Percentiles rank a stretch among this genome's conserved stretches.
Conservation (phyloP, 768 basidiomycete species). For the Cubamyces sp. region DNA sequence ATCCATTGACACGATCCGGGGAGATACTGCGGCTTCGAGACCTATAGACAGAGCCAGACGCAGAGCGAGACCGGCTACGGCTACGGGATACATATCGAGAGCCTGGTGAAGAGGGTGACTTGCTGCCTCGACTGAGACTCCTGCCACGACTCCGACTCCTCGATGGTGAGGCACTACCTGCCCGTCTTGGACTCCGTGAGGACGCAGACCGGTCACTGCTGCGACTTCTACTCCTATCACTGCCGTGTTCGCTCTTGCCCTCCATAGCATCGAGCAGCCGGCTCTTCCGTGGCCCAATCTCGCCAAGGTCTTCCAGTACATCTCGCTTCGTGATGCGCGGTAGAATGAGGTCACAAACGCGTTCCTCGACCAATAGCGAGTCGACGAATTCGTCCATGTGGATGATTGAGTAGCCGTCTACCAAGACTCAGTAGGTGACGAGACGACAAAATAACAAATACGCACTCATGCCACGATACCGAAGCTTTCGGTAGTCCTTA, state of each 20-base stretch:
- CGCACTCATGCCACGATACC: slow-evolving; percentile 79
- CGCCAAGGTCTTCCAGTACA: slow-evolving; percentile 89
- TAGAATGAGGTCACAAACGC: slow-evolving; percentile 95
- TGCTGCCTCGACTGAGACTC: slow-evolving; percentile 10
- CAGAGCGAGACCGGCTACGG: slow-evolving; percentile 56
- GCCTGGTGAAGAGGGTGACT: slow-evolving; percentile 48
- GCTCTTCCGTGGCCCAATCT: slow-evolving; percentile 84
- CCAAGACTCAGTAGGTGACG: slow-evolving; percentile 1
- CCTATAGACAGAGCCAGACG: slow-evolving; percentile 44
- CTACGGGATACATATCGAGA: slow-evolving; percentile 70
- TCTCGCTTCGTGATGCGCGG: slow-evolving; percentile 86
- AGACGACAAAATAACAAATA: slow-evolving; percentile 7
- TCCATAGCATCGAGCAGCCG: slow-evolving; percentile 89
- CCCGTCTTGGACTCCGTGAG: slow-evolving; percentile 1
- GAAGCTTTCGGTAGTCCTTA: slow-evolving; percentile 91
- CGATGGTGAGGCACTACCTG: slow-evolving; percentile 11
- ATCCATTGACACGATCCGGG: slow-evolving; percentile 41
- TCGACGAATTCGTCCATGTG: slow-evolving; percentile 94
- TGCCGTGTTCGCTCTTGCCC: slow-evolving; percentile 59
- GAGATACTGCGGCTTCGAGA: slow-evolving; percentile 66
- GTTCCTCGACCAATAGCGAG: slow-evolving; percentile 80
- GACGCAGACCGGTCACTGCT: slow-evolving; percentile 35
- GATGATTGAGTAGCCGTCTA: slow-evolving; percentile 87
- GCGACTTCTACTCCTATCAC: slow-evolving; percentile 44
- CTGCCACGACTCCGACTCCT: slow-evolving; percentile 16